Conservation (phyloP, 176 grass and related monocot genomes). For the Aegilops longissima region DNA sequence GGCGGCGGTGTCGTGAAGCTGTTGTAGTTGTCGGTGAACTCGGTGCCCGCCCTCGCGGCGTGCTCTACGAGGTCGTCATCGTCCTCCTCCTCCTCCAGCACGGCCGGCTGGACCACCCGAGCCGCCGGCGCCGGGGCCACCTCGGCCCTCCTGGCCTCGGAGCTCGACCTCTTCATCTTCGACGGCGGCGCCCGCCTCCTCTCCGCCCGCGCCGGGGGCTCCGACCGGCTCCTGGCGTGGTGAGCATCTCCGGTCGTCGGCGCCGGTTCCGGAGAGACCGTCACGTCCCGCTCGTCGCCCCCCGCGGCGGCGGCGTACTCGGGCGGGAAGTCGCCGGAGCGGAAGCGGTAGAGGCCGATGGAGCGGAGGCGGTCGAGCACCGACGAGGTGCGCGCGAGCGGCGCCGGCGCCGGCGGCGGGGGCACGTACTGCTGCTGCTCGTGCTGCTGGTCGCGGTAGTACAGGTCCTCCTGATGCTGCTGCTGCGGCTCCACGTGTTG, state of each 20-base stretch:
- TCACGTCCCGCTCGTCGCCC: not conserved
- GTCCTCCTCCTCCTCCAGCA: slow-evolving; percentile 18
- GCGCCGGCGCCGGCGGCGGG: slow-evolving; percentile 19
- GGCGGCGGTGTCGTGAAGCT: not conserved
- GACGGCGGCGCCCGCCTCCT: not conserved
- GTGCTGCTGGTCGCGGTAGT: slow-evolving; percentile 1
- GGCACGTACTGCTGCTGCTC: slow-evolving; percentile 16
- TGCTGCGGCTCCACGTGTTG: not conserved
- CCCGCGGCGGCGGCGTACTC: not conserved
- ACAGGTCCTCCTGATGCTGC: not conserved
- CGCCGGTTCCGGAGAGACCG: not conserved
- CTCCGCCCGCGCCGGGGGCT: not conserved
- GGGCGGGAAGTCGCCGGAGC: slow-evolving; percentile 66
- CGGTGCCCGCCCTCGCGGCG: slow-evolving; percentile 28
- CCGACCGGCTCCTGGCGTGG: slow-evolving; percentile 44
- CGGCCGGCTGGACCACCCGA: not conserved
- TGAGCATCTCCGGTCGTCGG: not conserved
- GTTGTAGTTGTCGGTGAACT: not conserved
- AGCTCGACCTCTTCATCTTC: slow-evolving; percentile 13
- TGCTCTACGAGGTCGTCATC: slow-evolving; percentile 21
- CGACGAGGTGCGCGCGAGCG: slow-evolving; percentile 54
- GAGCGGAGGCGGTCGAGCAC: slow-evolving; percentile 68
- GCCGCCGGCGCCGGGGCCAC: not conserved
- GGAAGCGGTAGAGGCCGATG: slow-evolving; percentile 61
- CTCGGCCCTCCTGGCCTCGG: slow-evolving; percentile 20